Conservation (phyloP, 179 eudicot genomes). For the Vitellaria paradoxa region DNA sequence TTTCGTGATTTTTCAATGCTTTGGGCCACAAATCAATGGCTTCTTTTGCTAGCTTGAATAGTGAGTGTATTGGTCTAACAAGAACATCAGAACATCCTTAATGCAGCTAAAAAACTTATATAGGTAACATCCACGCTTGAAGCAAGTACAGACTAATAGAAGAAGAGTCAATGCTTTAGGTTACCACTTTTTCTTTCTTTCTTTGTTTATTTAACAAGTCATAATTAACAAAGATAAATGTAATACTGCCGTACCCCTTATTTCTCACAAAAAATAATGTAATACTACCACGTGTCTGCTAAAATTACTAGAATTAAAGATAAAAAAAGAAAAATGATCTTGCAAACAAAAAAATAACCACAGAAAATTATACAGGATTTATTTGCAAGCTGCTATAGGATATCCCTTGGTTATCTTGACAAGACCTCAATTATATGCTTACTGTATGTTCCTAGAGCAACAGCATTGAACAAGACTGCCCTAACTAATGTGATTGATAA, state of each 20-base stretch:
- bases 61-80: not conserved
- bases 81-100: not conserved
- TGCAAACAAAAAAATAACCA: not conserved
- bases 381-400: not conserved
- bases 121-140: not conserved
- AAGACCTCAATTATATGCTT: not conserved
- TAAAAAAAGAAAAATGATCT: not conserved
- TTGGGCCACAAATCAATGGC: not conserved
- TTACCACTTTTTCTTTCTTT: not conserved
- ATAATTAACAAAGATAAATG: not conserved
- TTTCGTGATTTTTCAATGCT: not conserved
- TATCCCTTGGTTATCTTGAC: not conserved
- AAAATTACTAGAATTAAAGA: not conserved
- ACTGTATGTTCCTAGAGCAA: not conserved
- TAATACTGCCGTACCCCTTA: no score
- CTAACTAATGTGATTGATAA: no score
- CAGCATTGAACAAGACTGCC: not conserved
- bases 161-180: not conserved
- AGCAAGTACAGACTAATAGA: not conserved
- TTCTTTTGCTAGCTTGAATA: not conserved
- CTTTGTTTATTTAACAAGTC: not conserved
- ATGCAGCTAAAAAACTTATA: not conserved
- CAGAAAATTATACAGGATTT: not conserved
- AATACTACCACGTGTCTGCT: not conserved
- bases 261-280: not conserved